phyloP scores from a whole-genome alignment of 352 stramenopile genomes.

The Phytophthora uliginosa region DNA sequence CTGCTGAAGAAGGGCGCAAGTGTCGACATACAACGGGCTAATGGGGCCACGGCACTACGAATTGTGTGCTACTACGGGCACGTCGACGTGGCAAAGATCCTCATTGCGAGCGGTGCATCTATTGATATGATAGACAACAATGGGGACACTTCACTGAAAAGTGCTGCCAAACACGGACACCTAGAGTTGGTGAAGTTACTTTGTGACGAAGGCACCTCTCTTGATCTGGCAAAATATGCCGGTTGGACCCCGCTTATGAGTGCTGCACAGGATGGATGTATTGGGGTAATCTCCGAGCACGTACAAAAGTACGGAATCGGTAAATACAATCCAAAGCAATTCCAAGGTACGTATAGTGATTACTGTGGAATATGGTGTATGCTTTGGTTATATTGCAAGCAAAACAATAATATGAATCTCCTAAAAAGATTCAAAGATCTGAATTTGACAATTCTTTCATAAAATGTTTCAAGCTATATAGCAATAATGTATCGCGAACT shows the following conservation, averaged over 20 bases:
- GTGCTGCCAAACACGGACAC: neutral
- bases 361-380: too few relatives aligned
- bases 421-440: too few relatives aligned
- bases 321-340: too few relatives aligned
- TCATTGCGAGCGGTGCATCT: neutral
- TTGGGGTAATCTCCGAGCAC: neutral
- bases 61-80: neutral
- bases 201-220: neutral
- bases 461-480: too few relatives aligned
- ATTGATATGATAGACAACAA: conserved; percentile 4
- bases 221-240: neutral
- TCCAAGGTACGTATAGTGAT: too few relatives aligned
- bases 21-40: neutral
- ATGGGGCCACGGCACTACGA: neutral
- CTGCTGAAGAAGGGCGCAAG: neutral
- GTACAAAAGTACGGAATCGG: too few relatives aligned
- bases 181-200: neutral
- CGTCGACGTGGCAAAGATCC: neutral
- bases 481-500: too few relatives aligned
- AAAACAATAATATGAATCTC: too few relatives aligned
- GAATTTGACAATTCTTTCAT: too few relatives aligned
- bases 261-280: neutral
- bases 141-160: neutral
- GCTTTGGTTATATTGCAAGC: too few relatives aligned
- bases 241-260: neutral